Evolutionary conservation across 179 eudicot genomes (phyloP).

Genomic region (Silene noctiflora): DNA sequence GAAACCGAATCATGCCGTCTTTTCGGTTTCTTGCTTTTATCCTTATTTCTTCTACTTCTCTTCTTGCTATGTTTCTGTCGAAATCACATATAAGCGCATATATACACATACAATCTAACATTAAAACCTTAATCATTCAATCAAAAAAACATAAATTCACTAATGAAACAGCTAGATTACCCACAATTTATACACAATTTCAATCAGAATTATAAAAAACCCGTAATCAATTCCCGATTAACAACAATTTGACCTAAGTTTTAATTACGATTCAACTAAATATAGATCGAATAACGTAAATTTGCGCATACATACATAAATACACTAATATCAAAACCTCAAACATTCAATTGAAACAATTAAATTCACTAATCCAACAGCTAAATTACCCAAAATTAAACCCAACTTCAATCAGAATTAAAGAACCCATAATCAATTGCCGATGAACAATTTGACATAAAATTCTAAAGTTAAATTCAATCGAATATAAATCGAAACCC

Average conservation of each 20-base stretch:
- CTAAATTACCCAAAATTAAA: constrained; percentile 8
- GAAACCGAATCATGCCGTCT: constrained; percentile 38
- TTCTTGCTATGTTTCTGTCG: constrained; percentile 55
- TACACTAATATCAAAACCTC: background rate
- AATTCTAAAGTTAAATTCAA: background rate
- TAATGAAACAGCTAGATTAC: background rate
- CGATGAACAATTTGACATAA: background rate
- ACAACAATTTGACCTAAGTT: background rate
- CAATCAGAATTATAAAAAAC: background rate
- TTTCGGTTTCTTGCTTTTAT: constrained; percentile 52
- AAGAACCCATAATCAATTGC: background rate
- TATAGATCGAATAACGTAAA: background rate
- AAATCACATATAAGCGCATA: constrained; percentile 16
- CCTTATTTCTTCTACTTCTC: constrained; percentile 43
- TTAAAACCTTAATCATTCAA: background rate
- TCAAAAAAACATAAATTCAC: background rate
- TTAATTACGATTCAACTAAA: background rate
- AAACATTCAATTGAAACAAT: background rate
- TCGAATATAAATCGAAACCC: background rate
- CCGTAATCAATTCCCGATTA: background rate
- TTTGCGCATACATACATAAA: background rate
- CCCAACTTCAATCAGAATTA: constrained; percentile 4
- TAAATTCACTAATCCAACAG: background rate
- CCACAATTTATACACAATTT: background rate
- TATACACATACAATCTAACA: constrained; percentile 13